Evolutionary conservation across 176 grass and related monocot species (phyloP), one percentile per base, ranked within the genome.

Genomic region (Lolium perenne): DNA sequence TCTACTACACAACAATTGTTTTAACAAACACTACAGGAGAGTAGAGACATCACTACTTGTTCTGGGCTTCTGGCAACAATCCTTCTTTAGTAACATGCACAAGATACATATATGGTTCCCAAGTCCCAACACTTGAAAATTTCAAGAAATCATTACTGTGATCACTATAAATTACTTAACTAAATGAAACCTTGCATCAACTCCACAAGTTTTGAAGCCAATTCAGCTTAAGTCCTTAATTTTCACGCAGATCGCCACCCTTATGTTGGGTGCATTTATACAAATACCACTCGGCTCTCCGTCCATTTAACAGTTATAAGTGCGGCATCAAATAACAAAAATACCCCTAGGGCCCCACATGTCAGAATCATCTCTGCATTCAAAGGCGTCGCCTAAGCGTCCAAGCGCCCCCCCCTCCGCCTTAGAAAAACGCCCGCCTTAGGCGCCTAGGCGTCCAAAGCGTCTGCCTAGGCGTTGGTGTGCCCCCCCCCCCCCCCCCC

Each of bases 31-130:
- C 40, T 46, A 21, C n/a, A 22, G 71, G 50, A 74, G 43, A 74
- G 16, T 50, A 50, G 14, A 15, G 45, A 74, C 10, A 74, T 74
- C 71, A 50, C 43, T 73, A 73, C 14, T 50, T 50, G 21, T 74
- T 74, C 45, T 74, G 46, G 22, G 50, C 12, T 74, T 74, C 45
- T 74, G 46, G 22, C 71, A 74, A 74, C 38, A 70, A 70, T 70
- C 66, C 66, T 70, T 20, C 35, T 70, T 70, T 20, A 70, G 16
- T 69, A 38, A 10, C 65, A 69, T 40, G 65, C 35, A 69, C 32
- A 69, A 69, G 35, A 35, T 66, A 35, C 63, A 69, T 69, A 40
- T 16, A 69, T 69, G 65, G 63, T 35, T 66, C 7, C 29, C 26
- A 53, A 53, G 50, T 53, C 50, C 50, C 26, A 66, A 61, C 58